These are phyloP conservation scores for Dacryopinax spathularia DNA, from an alignment of 768 basidiomycete genomes.

Conservation along the genomic window DNA sequence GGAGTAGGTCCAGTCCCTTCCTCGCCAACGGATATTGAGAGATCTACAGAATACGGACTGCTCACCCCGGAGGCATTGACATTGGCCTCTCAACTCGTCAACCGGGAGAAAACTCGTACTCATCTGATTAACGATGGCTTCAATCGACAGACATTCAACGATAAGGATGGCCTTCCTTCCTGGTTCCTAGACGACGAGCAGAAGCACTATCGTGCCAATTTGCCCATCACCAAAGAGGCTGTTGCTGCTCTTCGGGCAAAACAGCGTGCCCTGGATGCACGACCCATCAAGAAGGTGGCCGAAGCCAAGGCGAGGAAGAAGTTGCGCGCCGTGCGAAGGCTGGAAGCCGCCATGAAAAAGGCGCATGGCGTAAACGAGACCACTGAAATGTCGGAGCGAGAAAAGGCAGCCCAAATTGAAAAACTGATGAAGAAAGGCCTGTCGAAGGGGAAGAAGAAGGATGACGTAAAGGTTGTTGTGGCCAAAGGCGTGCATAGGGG, in stretches of 20 bases:
- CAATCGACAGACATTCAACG: constrained; percentile 79
- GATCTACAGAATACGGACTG: constrained; percentile 54
- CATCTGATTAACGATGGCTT: constrained; percentile 90
- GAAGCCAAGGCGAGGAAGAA: constrained; percentile 98
- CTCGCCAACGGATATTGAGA: neutral
- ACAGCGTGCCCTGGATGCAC: constrained; percentile 84
- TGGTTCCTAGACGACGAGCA: constrained; percentile 98
- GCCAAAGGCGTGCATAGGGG: constrained; percentile 84
- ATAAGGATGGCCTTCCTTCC: constrained; percentile 78
- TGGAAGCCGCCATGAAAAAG: constrained; percentile 90
- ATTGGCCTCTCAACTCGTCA: constrained; percentile 79
- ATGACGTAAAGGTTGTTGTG: constrained; percentile 69
- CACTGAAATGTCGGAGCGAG: constrained; percentile 80
- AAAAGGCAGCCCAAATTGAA: constrained; percentile 87
- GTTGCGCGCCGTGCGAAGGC: constrained; percentile 62
- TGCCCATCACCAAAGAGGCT: constrained; percentile 96
- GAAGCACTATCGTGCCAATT: constrained; percentile 82
- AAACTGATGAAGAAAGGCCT: constrained; percentile 76
- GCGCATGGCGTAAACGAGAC: constrained; percentile 85
- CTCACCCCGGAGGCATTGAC: constrained; percentile 81
- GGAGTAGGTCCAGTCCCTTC: constrained; percentile 35
- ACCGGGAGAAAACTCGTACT: constrained; percentile 76
- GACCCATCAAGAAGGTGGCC: constrained; percentile 97
- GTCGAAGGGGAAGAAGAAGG: constrained; percentile 53
- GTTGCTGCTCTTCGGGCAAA: constrained; percentile 69